These are phyloP conservation scores for Chlamydomonas eustigma DNA, from an alignment of 139 green algal species.

Conservation along the genomic window DNA sequence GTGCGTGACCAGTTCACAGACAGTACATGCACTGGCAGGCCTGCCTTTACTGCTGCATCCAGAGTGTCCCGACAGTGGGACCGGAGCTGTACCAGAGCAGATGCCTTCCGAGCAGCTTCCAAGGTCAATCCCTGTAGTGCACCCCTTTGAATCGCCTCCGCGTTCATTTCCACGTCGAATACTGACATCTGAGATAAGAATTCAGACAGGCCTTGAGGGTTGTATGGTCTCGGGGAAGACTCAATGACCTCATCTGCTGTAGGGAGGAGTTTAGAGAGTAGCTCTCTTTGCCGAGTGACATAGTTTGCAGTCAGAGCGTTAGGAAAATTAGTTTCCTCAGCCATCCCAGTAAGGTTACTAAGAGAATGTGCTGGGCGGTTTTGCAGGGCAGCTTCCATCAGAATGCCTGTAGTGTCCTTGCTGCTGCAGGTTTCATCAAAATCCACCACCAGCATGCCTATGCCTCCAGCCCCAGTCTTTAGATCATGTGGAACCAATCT, in stretches of 20 bases:
- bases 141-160: constrained; percentile 48
- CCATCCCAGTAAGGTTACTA: neutral
- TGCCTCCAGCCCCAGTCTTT: no score
- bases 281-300: constrained; percentile 16
- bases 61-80: constrained; percentile 43
- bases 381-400: constrained; percentile 47
- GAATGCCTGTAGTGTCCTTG: constrained; percentile 54
- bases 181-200: constrained; percentile 59
- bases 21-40: constrained; percentile 53
- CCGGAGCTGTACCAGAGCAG: constrained; percentile 35
- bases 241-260: constrained; percentile 9
- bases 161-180: constrained; percentile 75
- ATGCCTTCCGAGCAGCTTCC: constrained; percentile 25
- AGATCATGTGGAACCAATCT: no score
- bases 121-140: constrained; percentile 39
- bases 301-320: constrained; percentile 51
- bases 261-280: constrained; percentile 48
- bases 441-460: constrained; percentile 66
- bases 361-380: neutral
- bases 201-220: constrained; percentile 36
- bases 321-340: neutral
- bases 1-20: constrained; percentile 74
- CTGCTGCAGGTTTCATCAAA: constrained; percentile 77
- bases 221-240: neutral
- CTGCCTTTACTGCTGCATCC: constrained; percentile 22